Evolutionary conservation across 2,329 filamentous ascomycete genomes (phyloP).

Genomic region (Neospermospora avenae): DNA sequence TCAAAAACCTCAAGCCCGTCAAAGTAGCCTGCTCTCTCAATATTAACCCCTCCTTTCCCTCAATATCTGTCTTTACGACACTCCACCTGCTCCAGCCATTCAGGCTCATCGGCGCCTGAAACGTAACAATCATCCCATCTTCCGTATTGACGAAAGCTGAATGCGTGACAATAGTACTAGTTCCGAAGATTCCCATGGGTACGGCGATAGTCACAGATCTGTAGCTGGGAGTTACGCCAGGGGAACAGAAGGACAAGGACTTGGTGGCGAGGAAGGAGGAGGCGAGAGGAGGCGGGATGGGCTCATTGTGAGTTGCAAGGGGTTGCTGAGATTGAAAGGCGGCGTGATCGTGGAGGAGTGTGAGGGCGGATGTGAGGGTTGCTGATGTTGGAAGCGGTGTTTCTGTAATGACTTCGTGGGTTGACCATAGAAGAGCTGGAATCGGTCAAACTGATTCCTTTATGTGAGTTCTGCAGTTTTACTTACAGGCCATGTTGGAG

Average conservation of each 20-base stretch:
- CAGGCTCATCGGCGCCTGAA: slow-evolving; percentile 14
- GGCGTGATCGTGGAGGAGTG: slow-evolving; percentile 14
- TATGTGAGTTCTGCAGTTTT: too few species aligned
- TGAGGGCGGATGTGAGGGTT: slow-evolving; percentile 3
- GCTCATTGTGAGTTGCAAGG: slow-evolving; percentile 5
- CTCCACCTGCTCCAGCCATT: slow-evolving; percentile 9
- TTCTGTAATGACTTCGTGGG: slow-evolving; percentile 6
- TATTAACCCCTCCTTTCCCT: slow-evolving; percentile 5
- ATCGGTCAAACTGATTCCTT: not conserved
- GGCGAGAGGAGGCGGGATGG: not conserved
- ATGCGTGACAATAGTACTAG: slow-evolving; percentile 4
- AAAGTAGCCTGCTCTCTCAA: slow-evolving; percentile 11
- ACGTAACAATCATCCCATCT: slow-evolving; percentile 11
- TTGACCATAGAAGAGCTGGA: slow-evolving; percentile 11
- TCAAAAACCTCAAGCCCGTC: slow-evolving; percentile 7
- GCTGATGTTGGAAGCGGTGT: slow-evolving; percentile 10
- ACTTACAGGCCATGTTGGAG: not conserved
- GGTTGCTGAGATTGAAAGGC: slow-evolving; percentile 12
- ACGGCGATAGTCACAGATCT: slow-evolving; percentile 7
- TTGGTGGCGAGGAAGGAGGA: slow-evolving; percentile 10
- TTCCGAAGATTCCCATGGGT: slow-evolving; percentile 8
- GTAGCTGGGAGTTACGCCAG: slow-evolving; percentile 6
- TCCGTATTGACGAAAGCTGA: slow-evolving; percentile 10
- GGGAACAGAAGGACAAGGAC: not conserved
- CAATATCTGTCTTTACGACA: slow-evolving; percentile 3